phyloP scores from a whole-genome alignment of 129 eudicot species.

The Calendula officinalis region DNA sequence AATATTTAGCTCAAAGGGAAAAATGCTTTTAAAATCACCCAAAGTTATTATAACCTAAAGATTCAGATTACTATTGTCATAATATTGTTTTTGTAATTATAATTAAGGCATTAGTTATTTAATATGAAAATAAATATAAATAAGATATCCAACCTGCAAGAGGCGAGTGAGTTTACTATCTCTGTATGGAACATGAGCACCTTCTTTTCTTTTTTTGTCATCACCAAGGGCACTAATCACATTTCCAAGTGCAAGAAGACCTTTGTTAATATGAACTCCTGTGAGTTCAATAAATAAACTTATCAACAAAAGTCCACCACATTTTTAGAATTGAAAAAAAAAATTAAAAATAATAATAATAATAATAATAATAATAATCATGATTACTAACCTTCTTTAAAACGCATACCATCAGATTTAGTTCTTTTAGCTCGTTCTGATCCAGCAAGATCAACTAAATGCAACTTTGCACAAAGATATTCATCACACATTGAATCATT shows the following conservation, averaged over 20 bases:
- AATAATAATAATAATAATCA: too few species aligned
- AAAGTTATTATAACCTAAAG: not conserved
- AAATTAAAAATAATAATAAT: too few species aligned
- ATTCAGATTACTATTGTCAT: not conserved
- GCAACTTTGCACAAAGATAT: conserved; percentile 94
- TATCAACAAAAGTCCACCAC: conserved; percentile 7
- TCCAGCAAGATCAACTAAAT: conserved; percentile 99
- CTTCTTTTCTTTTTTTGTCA: conserved; percentile 95
- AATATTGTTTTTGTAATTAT: not conserved
- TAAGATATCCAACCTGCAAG: conserved; percentile 63
- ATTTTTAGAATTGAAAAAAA: not conserved
- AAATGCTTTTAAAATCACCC: not conserved
- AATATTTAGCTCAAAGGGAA: not conserved
- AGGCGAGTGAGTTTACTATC: conserved; percentile 98
- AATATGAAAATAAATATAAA: not conserved
- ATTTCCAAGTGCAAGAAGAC: conserved; percentile 98
- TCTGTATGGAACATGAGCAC: conserved; percentile 93
- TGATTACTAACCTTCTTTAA: conserved; percentile 76
- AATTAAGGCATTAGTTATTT: not conserved
- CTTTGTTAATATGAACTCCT: conserved; percentile 99
- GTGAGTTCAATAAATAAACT: conserved; percentile 14
- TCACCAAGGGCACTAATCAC: conserved; percentile 99
- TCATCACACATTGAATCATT: conserved; percentile 73
- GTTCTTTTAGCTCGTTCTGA: conserved; percentile 98
- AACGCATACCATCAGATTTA: conserved; percentile 98